Percentiles rank a stretch among this genome's conserved stretches.
Conservation (phyloP, 495 filamentous ascomycete species). For the Massariosphaeria phaeospora region DNA sequence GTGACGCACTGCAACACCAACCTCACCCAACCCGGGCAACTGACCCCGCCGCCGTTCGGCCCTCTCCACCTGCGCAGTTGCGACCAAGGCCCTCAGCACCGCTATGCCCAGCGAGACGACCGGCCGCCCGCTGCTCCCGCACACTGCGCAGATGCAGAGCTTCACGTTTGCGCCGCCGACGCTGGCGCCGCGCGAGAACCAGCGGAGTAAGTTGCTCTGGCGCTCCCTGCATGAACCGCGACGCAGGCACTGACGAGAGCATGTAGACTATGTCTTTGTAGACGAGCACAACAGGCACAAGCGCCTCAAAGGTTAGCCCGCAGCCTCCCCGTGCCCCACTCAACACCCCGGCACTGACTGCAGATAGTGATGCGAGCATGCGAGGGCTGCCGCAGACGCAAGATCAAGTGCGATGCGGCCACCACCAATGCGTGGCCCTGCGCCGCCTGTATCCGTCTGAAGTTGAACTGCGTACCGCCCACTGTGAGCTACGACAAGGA, state of each 20-base stretch:
- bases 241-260: conserved; percentile 3
- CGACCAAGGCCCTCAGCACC: no score
- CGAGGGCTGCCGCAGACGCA: conserved; percentile 85
- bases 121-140: conserved; percentile 54
- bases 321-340: not conserved
- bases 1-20: conserved; percentile 13
- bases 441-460: conserved; percentile 85
- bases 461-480: conserved; percentile 88
- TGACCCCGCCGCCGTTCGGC: conserved; percentile 25
- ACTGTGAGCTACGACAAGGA: conserved; percentile 82
- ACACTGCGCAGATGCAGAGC: conserved; percentile 51
- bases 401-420: conserved; percentile 96
- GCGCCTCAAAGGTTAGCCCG: conserved; percentile 75
- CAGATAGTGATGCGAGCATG: conserved; percentile 91
- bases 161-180: conserved; percentile 58
- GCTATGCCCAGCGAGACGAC: conserved; percentile 54
- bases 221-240: not conserved
- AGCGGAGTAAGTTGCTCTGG: conserved; percentile 68
- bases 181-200: conserved; percentile 56
- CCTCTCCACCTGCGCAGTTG: no score
- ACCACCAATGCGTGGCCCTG: conserved; percentile 99
- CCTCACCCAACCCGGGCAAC: conserved; percentile 2
- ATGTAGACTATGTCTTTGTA: conserved; percentile 93
- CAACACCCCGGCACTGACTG: conserved; percentile 19
- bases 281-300: conserved; percentile 99